Evolutionary conservation across 148 eudicot species (phyloP).

Genomic region (Agrostemma githago): DNA sequence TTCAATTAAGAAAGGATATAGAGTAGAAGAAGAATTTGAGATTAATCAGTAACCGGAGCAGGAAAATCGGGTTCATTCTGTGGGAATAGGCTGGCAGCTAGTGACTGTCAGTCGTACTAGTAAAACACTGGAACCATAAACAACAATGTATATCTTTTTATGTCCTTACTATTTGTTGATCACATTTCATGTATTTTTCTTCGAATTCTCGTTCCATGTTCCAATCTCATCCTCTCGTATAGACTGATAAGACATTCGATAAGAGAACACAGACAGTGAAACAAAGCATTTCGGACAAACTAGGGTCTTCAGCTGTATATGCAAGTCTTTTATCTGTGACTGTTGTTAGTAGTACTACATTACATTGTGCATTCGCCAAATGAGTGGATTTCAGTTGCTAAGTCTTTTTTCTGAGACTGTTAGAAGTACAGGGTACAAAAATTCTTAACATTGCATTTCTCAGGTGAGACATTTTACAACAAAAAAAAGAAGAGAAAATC

Average conservation of each 20-base stretch:
- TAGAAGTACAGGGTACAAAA: background rate
- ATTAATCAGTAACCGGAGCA: conserved; percentile 7
- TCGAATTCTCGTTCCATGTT: background rate
- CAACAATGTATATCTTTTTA: conserved; percentile 20
- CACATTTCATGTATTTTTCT: background rate
- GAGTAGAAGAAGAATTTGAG: background rate
- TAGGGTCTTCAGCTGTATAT: background rate
- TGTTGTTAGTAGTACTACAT: background rate
- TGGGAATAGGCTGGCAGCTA: conserved; percentile 9
- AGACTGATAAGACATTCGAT: too few species aligned
- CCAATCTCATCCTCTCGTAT: too few species aligned
- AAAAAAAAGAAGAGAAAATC: conserved; percentile 8
- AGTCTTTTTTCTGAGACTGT: too few species aligned
- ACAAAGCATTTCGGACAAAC: background rate
- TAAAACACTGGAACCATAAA: conserved; percentile 7
- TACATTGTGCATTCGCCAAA: background rate
- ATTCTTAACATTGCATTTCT: background rate
- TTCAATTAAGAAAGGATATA: conserved; percentile 10
- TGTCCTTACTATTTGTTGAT: conserved; percentile 4
- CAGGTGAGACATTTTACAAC: background rate
- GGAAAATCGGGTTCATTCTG: conserved; percentile 23
- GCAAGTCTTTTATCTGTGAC: background rate
- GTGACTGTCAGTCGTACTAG: conserved; percentile 2
- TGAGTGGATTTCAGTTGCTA: too few species aligned
- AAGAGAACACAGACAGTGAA: too few species aligned